Conservation (phyloP, 2,329 filamentous ascomycete species). For the Colletotrichum echinochloae region DNA sequence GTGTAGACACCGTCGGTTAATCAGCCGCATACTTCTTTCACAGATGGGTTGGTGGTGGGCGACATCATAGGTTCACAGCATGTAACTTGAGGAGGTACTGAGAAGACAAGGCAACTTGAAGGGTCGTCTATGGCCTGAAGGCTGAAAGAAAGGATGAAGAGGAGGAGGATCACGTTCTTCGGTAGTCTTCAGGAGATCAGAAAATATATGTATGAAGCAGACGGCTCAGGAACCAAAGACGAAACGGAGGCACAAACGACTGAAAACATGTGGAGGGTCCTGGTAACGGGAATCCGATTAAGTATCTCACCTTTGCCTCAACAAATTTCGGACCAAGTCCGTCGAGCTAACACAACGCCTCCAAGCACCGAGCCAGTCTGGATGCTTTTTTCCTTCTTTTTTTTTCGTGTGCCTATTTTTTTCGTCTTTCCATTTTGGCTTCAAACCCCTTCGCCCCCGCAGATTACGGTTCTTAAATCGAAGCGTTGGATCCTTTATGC, state of each 20-base stretch:
- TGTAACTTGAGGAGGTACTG: too few relatives aligned
- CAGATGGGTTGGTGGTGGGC: too few relatives aligned
- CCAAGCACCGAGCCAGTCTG: not conserved
- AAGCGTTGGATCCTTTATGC: conserved; percentile 33
- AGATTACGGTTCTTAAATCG: not conserved
- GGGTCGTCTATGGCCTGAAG: not conserved
- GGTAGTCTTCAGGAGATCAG: too few relatives aligned
- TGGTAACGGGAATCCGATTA: not conserved
- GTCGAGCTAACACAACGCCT: not conserved
- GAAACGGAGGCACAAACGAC: not conserved
- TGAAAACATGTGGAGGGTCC: not conserved
- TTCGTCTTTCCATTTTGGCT: not conserved
- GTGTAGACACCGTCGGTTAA: conserved; percentile 36
- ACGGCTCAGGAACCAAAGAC: too few relatives aligned
- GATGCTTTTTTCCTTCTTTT: not conserved
- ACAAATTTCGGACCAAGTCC: not conserved
- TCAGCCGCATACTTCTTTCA: too few relatives aligned
- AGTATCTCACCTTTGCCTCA: not conserved
- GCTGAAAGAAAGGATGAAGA: not conserved
- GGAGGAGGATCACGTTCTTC: not conserved
- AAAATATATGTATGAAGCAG: not conserved
- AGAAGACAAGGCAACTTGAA: too few relatives aligned
- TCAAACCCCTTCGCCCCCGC: not conserved
- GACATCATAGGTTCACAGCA: too few relatives aligned
- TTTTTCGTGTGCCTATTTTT: not conserved